Percentiles rank a stretch among this genome's conserved stretches.
Conservation (phyloP, 202 grass and related monocot species). For the Panicum hallii region DNA sequence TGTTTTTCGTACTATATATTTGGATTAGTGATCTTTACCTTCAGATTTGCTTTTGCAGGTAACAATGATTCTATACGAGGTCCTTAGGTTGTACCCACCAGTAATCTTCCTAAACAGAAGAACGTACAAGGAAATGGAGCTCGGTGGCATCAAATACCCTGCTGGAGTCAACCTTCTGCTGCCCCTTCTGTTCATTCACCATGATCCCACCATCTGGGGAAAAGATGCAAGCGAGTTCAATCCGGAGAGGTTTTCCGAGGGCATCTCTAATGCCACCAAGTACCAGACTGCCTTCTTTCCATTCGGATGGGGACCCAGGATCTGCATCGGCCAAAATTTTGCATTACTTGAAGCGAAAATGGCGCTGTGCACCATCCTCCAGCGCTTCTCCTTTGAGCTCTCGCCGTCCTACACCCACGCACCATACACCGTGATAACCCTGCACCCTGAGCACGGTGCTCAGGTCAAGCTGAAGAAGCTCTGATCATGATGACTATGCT, state of each 20-base stretch:
- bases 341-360: constrained; percentile 61
- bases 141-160: constrained; percentile 35
- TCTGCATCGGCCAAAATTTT: constrained; percentile 64
- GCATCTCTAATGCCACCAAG: constrained; percentile 55
- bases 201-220: constrained; percentile 53
- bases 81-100: constrained; percentile 35
- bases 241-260: constrained; percentile 53
- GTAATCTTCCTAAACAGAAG: not conserved
- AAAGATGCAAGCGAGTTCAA: constrained; percentile 54
- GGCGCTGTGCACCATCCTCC: constrained; percentile 49
- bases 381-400: constrained; percentile 58
- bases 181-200: constrained; percentile 51
- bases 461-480: constrained; percentile 49
- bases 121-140: constrained; percentile 38
- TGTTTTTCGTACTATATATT: constrained; percentile 1
- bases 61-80: constrained; percentile 56
- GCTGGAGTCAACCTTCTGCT: constrained; percentile 33
- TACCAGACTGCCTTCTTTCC: constrained; percentile 53
- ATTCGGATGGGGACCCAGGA: constrained; percentile 59
- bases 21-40: constrained; percentile 12
- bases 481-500: constrained; percentile 5
- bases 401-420: constrained; percentile 57
- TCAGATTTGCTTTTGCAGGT: constrained; percentile 43
- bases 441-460: constrained; percentile 65
- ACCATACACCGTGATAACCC: constrained; percentile 40